These are phyloP conservation scores for Ceratobasidium theobromae DNA, from an alignment of 1,284 basidiomycete species.

Conservation along the genomic window DNA sequence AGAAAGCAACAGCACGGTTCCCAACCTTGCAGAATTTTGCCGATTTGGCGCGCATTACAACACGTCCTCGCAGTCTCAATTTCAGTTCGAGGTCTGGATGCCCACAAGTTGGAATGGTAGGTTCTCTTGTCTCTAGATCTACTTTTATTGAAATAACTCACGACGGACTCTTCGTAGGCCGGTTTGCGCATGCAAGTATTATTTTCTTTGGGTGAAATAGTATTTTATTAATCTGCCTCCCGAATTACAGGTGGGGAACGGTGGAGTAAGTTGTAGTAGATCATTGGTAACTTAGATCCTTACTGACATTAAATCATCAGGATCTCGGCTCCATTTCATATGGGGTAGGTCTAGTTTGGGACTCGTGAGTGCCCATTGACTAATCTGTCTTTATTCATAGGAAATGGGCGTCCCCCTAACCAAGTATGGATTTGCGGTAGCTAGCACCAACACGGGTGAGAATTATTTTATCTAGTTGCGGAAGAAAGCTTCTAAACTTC, in stretches of 20 bases:
- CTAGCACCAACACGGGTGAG: background rate
- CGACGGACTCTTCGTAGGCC: too few relatives aligned
- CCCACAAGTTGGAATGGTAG: slow-evolving; percentile 12
- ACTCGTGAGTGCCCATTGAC: background rate
- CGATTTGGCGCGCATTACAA: slow-evolving; percentile 25
- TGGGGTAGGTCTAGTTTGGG: background rate
- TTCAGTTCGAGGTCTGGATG: slow-evolving; percentile 28
- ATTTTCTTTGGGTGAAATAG: background rate
- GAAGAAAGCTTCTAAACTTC: too few relatives aligned
- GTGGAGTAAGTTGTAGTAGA: slow-evolving; percentile 11
- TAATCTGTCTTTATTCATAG: background rate
- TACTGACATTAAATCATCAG: background rate
- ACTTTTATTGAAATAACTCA: background rate
- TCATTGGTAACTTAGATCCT: background rate
- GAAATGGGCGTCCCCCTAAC: background rate
- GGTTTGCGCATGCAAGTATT: slow-evolving; percentile 14
- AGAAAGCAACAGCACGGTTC: background rate
- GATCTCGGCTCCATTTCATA: background rate
- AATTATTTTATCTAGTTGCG: too few relatives aligned
- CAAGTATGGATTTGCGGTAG: background rate
- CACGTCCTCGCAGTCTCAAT: slow-evolving; percentile 3
- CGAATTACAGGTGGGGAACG: slow-evolving; percentile 9
- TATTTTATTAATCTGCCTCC: background rate
- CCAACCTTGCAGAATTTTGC: slow-evolving; percentile 21
- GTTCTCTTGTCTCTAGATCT: background rate